Evolutionary conservation across 1,139 yeast genomes (phyloP), one percentile per base, ranked within the genome.

Genomic region (Hanseniaspora sp.): DNA sequence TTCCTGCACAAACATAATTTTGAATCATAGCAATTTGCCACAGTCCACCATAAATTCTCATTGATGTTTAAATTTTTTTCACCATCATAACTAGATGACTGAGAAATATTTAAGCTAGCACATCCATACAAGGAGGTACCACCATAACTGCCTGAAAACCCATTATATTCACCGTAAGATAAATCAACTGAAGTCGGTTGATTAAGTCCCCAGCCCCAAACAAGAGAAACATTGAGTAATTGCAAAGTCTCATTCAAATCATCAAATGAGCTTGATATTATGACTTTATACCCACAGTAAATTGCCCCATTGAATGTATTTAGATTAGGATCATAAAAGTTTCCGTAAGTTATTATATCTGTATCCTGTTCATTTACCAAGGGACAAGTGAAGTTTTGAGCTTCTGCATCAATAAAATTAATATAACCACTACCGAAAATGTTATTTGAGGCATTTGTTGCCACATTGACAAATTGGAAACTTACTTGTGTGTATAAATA

Each of bases 131-230:
- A 33, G 18, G 40, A 46, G 38, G 51, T 41, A 45, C 58, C 11
- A 58, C 52, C 23, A 58, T 39, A 44, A 8, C 39, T 39, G 34
- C 45, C 39, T 1, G 48, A 30, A 39, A 51, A 51, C 6, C 45
- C 48, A 12, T 34, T 43, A 44, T 43, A 51, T 30, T 51, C 53
- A 43, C 53, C 53, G 37, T 43, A 51, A 15, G 43, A 44, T 5
- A 31, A 18, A 7, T 15, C 39, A 2, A 12, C 15, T 4, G 35
- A 7, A 5, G 17, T 13, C 1, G 90, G 92, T 60, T 82, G 78
- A 7, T 73, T 71, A 0, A 72, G 68, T 1, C 74, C 75, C 95
- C 95, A 86, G 5, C 86, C 75, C 95, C 95, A 87, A 37, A 61
- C 46, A 15, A 79, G 67, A 0, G 77, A 69, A 13, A 64, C 56